These are phyloP conservation scores for Omphalotus olearius DNA, from an alignment of 1,284 basidiomycete species.

Conservation along the genomic window DNA sequence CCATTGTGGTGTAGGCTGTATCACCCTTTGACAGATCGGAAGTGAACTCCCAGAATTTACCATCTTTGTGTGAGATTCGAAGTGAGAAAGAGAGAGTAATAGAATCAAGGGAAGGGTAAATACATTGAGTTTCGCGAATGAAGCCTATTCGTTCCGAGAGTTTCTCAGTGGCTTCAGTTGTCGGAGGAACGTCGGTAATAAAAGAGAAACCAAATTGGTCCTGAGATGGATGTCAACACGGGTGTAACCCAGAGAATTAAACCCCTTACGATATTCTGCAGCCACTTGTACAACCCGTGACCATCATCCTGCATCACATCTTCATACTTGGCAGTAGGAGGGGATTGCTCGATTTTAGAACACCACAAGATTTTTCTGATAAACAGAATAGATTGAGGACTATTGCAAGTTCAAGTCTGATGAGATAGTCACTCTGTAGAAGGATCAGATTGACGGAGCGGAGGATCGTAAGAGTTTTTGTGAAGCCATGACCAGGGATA, in stretches of 20 bases:
- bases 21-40: conserved; percentile 90
- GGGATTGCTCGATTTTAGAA: conserved; percentile 67
- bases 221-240: conserved; percentile 32
- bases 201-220: conserved; percentile 89
- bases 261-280: conserved; percentile 70
- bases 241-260: not conserved
- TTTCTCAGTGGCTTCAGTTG: conserved; percentile 81
- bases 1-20: conserved; percentile 86
- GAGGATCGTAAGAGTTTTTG: conserved; percentile 73
- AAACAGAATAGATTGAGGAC: conserved; percentile 1
- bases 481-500: conserved; percentile 89
- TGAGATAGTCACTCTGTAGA: conserved; percentile 31
- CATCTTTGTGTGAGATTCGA: conserved; percentile 47
- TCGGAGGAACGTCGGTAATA: conserved; percentile 77
- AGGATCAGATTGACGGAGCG: conserved; percentile 26
- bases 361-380: conserved; percentile 72
- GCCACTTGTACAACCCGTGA: conserved; percentile 74
- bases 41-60: conserved; percentile 97
- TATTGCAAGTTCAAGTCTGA: conserved; percentile 1
- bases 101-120: conserved; percentile 17
- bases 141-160: conserved; percentile 78
- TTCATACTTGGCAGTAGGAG: conserved; percentile 74
- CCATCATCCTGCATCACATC: conserved; percentile 72
- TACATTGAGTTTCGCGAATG: conserved; percentile 93
- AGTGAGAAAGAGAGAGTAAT: conserved; percentile 9